Percentiles rank a stretch among this genome's conserved stretches.
Conservation (phyloP, 2,329 filamentous ascomycete species). For the Fusarium piperis region DNA sequence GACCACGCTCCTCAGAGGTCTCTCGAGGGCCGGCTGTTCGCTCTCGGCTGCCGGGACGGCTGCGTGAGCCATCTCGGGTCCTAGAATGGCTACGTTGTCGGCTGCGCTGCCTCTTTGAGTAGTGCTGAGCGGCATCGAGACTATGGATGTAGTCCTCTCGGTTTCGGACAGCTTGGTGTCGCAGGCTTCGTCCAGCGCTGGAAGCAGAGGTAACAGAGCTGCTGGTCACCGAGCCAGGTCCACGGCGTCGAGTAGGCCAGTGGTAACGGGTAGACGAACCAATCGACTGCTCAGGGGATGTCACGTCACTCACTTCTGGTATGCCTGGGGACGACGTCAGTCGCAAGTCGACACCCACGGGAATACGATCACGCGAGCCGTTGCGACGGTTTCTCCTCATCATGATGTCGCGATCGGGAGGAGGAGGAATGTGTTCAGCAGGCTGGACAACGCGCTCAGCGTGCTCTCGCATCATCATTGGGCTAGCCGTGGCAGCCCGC, state of each 20-base stretch:
- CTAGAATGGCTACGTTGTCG: slow-evolving; percentile 64
- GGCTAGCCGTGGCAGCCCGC: slow-evolving; percentile 74
- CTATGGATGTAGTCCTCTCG: slow-evolving; percentile 89
- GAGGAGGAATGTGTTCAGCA: slow-evolving; percentile 59
- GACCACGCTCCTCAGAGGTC: slow-evolving; percentile 75
- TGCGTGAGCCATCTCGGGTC: slow-evolving; percentile 52
- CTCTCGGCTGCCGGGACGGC: slow-evolving; percentile 60
- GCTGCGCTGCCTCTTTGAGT: slow-evolving; percentile 64
- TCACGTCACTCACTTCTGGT: slow-evolving; percentile 61
- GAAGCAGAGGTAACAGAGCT: slow-evolving; percentile 68
- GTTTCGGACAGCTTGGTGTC: slow-evolving; percentile 63
- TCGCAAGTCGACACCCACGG: slow-evolving; percentile 73
- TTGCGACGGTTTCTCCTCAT: slow-evolving; percentile 70
- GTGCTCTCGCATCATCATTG: slow-evolving; percentile 68
- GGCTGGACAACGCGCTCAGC: slow-evolving; percentile 49
- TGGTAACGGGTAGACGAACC: slow-evolving; percentile 64
- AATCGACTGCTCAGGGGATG: slow-evolving; percentile 65
- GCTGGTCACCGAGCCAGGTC: slow-evolving; percentile 65
- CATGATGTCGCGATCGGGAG: slow-evolving; percentile 68
- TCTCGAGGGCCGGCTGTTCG: slow-evolving; percentile 66
- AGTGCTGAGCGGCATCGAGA: slow-evolving; percentile 78
- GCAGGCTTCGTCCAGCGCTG: slow-evolving; percentile 60
- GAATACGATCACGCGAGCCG: slow-evolving; percentile 81
- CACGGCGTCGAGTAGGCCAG: slow-evolving; percentile 64
- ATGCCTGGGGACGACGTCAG: slow-evolving; percentile 68